Conservation (phyloP, 495 filamentous ascomycete genomes). For the Hypoxylon rickii region DNA sequence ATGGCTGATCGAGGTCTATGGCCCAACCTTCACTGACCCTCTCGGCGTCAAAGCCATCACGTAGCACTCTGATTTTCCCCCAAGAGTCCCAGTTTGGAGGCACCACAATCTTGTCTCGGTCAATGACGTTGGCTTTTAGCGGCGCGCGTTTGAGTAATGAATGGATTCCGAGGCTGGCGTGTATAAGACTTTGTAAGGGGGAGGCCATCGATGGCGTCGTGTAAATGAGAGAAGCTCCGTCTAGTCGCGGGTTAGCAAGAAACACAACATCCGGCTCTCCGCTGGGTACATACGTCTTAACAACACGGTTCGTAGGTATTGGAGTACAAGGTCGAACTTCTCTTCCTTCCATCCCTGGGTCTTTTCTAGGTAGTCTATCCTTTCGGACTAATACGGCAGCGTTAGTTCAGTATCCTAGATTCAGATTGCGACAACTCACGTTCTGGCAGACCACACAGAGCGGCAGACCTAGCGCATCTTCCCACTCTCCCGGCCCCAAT, state of each 20-base stretch:
- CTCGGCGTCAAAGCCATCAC: constrained; percentile 95
- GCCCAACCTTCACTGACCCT: constrained; percentile 81
- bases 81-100: constrained; percentile 98
- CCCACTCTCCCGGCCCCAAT: constrained; percentile 90
- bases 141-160: constrained; percentile 82
- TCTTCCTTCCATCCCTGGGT: constrained; percentile 91
- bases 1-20: constrained; percentile 70
- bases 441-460: constrained; percentile 93
- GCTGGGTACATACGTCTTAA: constrained; percentile 69
- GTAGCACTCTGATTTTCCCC: constrained; percentile 92
- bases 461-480: constrained; percentile 85
- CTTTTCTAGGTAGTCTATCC: constrained; percentile 84
- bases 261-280: background rate
- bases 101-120: constrained; percentile 90
- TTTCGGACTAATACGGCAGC: constrained; percentile 67
- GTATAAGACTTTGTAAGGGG: constrained; percentile 78
- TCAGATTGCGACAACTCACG: constrained; percentile 53
- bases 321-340: constrained; percentile 88
- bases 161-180: constrained; percentile 86
- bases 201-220: constrained; percentile 80
- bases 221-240: constrained; percentile 90
- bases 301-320: constrained; percentile 83
- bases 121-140: constrained; percentile 93
- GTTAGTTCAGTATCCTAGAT: constrained; percentile 34
- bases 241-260: constrained; percentile 50